phyloP scores from a whole-genome alignment of 805 yeast species.

The Saccharomycopsis olivae region DNA sequence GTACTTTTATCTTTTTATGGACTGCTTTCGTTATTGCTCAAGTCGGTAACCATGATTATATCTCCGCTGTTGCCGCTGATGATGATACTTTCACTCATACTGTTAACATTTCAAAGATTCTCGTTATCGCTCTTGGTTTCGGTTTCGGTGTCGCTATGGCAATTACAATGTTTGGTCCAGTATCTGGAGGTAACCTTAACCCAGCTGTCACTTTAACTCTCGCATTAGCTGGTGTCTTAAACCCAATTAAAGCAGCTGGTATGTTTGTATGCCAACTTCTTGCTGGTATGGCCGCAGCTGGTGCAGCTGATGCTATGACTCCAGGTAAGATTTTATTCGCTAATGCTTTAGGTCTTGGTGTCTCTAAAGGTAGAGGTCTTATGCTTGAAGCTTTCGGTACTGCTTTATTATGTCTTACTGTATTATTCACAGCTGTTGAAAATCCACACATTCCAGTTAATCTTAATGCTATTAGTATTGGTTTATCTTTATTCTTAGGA shows the following conservation, averaged over 20 bases:
- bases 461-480: constrained; percentile 79
- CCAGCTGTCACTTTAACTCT: constrained; percentile 78
- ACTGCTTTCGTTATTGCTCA: constrained; percentile 76
- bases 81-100: constrained; percentile 41
- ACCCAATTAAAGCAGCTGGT: constrained; percentile 58
- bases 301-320: constrained; percentile 76
- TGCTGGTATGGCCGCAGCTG: constrained; percentile 90
- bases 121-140: constrained; percentile 79
- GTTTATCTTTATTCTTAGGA: constrained; percentile 70
- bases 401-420: constrained; percentile 61
- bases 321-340: constrained; percentile 70
- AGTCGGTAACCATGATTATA: constrained; percentile 56
- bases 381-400: constrained; percentile 80
- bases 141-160: constrained; percentile 77
- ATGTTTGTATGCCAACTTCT: constrained; percentile 61
- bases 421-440: constrained; percentile 75
- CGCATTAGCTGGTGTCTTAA: constrained; percentile 60
- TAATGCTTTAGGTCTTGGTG: constrained; percentile 62
- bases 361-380: constrained; percentile 63
- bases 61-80: constrained; percentile 21
- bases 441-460: constrained; percentile 57
- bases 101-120: constrained; percentile 35
- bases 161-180: constrained; percentile 57
- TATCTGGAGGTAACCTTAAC: constrained; percentile 84
- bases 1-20: constrained; percentile 79